Evolutionary conservation across 495 filamentous ascomycete genomes (phyloP).

Genomic region (Bombardia bombarda): DNA sequence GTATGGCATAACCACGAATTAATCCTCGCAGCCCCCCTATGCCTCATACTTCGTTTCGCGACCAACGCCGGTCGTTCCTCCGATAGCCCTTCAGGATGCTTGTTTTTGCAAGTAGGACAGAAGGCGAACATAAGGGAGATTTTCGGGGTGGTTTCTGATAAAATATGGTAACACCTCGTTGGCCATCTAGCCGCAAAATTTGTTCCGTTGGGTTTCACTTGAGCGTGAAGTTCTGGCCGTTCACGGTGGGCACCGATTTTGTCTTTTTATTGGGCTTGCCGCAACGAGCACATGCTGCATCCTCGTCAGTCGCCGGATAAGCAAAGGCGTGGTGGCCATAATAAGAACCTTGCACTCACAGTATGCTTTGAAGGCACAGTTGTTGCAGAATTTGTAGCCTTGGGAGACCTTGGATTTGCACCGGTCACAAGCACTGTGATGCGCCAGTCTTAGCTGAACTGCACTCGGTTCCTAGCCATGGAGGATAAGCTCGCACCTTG

Average conservation of each 20-base stretch:
- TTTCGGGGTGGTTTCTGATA: no score
- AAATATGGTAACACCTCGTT: no score
- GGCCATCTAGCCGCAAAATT: no score
- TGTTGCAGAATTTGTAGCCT: constrained; percentile 55
- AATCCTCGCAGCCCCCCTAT: no score
- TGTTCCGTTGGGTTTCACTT: no score
- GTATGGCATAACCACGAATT: no score
- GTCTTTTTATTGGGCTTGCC: neutral
- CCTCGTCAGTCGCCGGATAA: neutral
- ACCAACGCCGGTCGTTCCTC: no score
- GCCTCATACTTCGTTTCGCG: no score
- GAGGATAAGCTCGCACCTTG: constrained; percentile 11
- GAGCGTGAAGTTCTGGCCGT: neutral
- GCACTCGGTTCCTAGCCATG: no score
- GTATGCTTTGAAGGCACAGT: constrained; percentile 59
- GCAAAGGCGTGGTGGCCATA: neutral
- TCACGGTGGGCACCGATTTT: neutral
- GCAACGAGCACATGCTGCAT: neutral
- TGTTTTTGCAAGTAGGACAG: no score
- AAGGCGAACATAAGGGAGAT: no score
- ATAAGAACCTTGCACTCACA: constrained; percentile 30
- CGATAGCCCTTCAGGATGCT: no score
- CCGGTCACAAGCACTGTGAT: constrained; percentile 37
- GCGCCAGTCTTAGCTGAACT: neutral
- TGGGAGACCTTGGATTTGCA: constrained; percentile 62